phyloP scores from a whole-genome alignment of 2,329 filamentous ascomycete species.

The Ampelomyces quisqualis region DNA sequence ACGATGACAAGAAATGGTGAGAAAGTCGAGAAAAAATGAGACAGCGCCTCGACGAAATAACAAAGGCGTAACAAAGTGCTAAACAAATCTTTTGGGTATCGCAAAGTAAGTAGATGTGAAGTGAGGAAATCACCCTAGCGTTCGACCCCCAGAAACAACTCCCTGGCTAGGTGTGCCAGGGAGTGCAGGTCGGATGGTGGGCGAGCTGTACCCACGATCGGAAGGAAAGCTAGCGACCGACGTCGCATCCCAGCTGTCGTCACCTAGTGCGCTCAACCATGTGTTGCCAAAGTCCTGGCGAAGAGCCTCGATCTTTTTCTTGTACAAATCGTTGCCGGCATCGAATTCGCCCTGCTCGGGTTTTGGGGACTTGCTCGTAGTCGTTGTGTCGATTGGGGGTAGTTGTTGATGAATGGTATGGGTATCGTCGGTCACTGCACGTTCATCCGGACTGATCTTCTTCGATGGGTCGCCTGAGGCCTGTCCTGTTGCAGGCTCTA shows the following conservation, averaged over 20 bases:
- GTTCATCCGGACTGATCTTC: slow-evolving; percentile 24
- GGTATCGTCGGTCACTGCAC: slow-evolving; percentile 19
- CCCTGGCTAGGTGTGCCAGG: slow-evolving; percentile 42
- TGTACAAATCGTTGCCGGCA: slow-evolving; percentile 73
- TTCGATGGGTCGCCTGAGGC: slow-evolving; percentile 35
- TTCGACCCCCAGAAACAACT: slow-evolving; percentile 44
- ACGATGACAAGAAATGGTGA: slow-evolving; percentile 8
- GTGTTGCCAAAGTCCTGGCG: slow-evolving; percentile 82
- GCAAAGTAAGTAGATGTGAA: slow-evolving; percentile 30
- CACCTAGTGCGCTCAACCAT: slow-evolving; percentile 83
- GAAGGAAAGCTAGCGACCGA: slow-evolving; percentile 36
- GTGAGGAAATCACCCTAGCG: slow-evolving; percentile 35
- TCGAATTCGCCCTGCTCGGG: slow-evolving; percentile 57
- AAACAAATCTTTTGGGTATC: slow-evolving; percentile 41
- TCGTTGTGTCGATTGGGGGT: slow-evolving; percentile 35
- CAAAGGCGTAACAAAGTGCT: slow-evolving; percentile 7
- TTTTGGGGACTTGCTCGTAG: slow-evolving; percentile 20
- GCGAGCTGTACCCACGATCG: slow-evolving; percentile 34
- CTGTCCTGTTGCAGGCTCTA: slow-evolving; percentile 27
- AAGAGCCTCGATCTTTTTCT: slow-evolving; percentile 82
- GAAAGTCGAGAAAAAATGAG: slow-evolving; percentile 5
- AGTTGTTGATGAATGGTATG: slow-evolving; percentile 31
- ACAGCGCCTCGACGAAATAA: slow-evolving; percentile 6
- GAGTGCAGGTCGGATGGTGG: slow-evolving; percentile 34
- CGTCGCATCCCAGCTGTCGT: slow-evolving; percentile 61